These are phyloP conservation scores for Sextonia rubra DNA, from an alignment of 164 flowering plant genomes.

Conservation along the genomic window DNA sequence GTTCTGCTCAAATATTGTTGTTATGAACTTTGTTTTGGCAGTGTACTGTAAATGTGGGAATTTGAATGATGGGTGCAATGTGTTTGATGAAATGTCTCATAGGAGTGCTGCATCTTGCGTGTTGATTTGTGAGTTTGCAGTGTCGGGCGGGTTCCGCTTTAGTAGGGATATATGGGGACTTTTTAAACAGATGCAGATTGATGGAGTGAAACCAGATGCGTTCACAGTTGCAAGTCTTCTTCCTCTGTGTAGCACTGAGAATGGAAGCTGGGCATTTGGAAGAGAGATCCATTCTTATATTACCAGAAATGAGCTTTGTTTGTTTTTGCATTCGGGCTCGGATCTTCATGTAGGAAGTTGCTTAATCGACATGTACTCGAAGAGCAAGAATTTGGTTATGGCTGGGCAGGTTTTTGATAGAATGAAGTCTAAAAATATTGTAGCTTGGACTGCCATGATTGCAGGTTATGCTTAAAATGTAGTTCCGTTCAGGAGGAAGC, in stretches of 20 bases:
- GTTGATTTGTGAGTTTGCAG: constrained; percentile 32
- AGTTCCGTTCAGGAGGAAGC: constrained; percentile 41
- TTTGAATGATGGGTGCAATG: no score
- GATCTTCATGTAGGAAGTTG: no score
- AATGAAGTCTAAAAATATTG: no score
- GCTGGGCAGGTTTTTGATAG: no score
- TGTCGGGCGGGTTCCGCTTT: constrained; percentile 10
- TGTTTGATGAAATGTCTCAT: no score
- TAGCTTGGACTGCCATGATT: no score
- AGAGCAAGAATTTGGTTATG: no score
- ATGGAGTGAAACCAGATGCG: constrained; percentile 48
- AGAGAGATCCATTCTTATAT: constrained; percentile 56
- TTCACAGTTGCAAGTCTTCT: no score
- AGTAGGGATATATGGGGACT: constrained; percentile 26
- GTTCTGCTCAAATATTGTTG: constrained; percentile 31
- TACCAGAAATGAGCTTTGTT: no score
- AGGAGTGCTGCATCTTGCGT: constrained; percentile 54
- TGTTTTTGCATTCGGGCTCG: no score
- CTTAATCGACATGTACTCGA: no score
- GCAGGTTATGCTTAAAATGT: constrained; percentile 49
- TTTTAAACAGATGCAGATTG: constrained; percentile 41
- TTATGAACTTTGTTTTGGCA: no score
- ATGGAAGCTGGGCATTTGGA: constrained; percentile 28
- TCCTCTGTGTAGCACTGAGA: constrained; percentile 28
- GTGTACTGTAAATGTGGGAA: constrained; percentile 62